Evolutionary conservation across 352 stramenopile species (phyloP), one percentile per base, ranked within the genome.

Genomic region (Aphanomyces stellatus): DNA sequence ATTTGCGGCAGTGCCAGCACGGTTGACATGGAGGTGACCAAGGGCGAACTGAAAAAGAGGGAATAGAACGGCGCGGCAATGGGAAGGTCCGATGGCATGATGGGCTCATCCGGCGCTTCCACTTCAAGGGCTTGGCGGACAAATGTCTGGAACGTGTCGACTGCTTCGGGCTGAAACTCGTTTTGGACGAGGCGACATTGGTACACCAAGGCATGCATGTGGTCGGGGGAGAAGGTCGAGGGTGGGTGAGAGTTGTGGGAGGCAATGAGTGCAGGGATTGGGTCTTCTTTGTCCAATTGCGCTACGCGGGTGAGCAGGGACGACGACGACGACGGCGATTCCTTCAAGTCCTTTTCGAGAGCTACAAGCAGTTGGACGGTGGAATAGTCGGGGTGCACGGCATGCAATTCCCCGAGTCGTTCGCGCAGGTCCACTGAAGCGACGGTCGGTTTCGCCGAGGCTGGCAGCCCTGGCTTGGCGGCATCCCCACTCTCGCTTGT

Each of bases 121-220:
- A 27, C 30, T 6, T 4, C 6, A 22, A 66, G 5, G 3, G 41
- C 59, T n/a, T 31, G 24, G 19, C 3, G 8, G 27, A 56, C 30
- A 1, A 66, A 19, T 28, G 59, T 3, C 17, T 37, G 7, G 2
- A 59, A 57, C 6, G 3, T 15, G 17, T 31, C 2, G 3, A 13
- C 37, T 56, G 59, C 19, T 37, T 31, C 27, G 15, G 28, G 19
- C 6, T 27, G 22, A 56, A 66, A 66, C 15, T 66, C 59, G 30
- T 66, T 27, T 25, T 35, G 28, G 3, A 42, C 59, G 17, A 66
- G 19, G 33, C 59, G 59, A 22, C 59, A 66, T 30, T 66, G 59
- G 31, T 66, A 66, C 41, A 53, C 28, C 4, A 66, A 37, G 13
- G 59, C 34, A n/a, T 66, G 17, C 6, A 66, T 19, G 28, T 62